Percentiles rank a stretch among this genome's conserved stretches.
Conservation (phyloP, 176 grass and related monocot genomes). For the Avena eriantha region DNA sequence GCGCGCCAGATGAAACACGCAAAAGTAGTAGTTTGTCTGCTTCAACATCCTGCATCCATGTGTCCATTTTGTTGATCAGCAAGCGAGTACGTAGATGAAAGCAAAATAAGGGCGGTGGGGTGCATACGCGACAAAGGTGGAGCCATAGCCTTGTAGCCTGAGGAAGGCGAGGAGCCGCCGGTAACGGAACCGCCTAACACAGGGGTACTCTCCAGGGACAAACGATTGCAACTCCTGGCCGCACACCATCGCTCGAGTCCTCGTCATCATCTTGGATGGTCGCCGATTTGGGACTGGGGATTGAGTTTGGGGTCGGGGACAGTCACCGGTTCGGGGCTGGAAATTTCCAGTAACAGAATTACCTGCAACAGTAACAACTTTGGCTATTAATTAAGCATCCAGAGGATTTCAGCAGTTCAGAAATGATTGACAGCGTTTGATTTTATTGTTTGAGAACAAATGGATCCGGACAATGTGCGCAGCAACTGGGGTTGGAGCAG, state of each 20-base stretch:
- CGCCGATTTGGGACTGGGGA: not conserved
- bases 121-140: not conserved
- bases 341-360: not conserved
- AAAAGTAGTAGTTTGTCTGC: not conserved
- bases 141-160: not conserved
- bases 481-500: not conserved
- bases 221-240: not conserved
- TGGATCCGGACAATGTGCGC: not conserved
- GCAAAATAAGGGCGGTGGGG: not conserved
- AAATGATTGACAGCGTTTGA: not conserved
- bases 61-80: not conserved
- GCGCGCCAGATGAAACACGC: not conserved
- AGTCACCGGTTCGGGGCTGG: not conserved
- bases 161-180: not conserved
- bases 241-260: not conserved
- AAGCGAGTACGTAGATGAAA: not conserved
- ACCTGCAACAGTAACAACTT: not conserved
- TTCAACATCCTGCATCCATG: not conserved
- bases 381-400: not conserved
- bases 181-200: not conserved
- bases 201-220: slow-evolving; percentile 13
- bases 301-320: not conserved
- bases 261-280: not conserved
- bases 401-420: not conserved
- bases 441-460: not conserved